Conservation (phyloP, 768 basidiomycete species). For the Exidia glandulosa region DNA sequence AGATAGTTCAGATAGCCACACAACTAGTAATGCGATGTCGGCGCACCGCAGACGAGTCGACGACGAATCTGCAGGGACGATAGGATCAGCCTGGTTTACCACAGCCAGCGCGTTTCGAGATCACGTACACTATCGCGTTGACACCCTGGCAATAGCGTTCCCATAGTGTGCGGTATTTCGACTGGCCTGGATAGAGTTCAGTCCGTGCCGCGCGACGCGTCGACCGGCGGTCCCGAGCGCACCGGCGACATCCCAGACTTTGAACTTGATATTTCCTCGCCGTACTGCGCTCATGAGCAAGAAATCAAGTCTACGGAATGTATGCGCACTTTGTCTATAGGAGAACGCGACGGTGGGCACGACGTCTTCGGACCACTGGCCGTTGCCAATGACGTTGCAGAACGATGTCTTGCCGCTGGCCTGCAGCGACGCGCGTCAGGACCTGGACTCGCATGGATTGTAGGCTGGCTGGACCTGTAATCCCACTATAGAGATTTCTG, state of each 20-base stretch:
- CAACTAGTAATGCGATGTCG: neutral
- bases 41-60: slow-evolving; percentile 80
- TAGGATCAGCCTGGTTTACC: neutral
- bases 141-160: slow-evolving; percentile 89
- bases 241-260: slow-evolving; percentile 95
- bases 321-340: slow-evolving; percentile 44
- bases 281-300: slow-evolving; percentile 30
- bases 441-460: neutral
- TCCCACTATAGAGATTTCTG: slow-evolving; percentile 87
- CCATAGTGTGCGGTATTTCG: slow-evolving; percentile 93
- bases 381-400: slow-evolving; percentile 69
- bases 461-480: slow-evolving; percentile 45
- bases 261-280: slow-evolving; percentile 83
- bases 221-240: slow-evolving; percentile 11
- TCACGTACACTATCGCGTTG: slow-evolving; percentile 76
- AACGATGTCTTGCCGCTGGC: slow-evolving; percentile 94
- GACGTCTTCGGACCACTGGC: slow-evolving; percentile 90
- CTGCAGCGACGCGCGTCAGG: slow-evolving; percentile 26
- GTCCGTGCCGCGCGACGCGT: neutral
- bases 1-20: neutral
- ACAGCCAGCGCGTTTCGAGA: neutral
- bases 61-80: slow-evolving; percentile 57
- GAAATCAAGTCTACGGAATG: neutral
- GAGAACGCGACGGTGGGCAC: slow-evolving; percentile 94
- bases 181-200: slow-evolving; percentile 47